Evolutionary conservation across 345 rosid genomes (phyloP), one percentile per base, ranked within the genome.

Genomic region (Ailanthus altissimus): DNA sequence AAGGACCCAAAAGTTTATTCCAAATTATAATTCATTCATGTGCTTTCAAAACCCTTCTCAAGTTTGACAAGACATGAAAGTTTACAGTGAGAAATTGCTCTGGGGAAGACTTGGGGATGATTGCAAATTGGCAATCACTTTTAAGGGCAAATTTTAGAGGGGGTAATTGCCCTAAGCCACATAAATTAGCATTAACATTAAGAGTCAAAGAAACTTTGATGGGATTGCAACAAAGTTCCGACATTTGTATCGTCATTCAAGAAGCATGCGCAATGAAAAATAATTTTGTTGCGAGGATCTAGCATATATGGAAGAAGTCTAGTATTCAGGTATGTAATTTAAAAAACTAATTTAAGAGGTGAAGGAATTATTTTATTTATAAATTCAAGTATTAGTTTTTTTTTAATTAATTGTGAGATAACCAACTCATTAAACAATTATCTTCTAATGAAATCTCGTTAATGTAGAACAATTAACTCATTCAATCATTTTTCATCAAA

Each of bases 191-290:
- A 3, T 73, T 60, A 25, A 16, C 3, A 3, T 73, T 60, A 25
- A 16, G 45, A 57, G 77, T 66, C 79, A 67, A 75, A 40, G 42
- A 62, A 28, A 53, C 56, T 36, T 43, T 78, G 5, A 7, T 67
- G 69, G 43, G 75, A 78, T 85, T 63, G 65, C 61, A 82, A 56
- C 79, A 81, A 67, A 79, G 76, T 67, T 81, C 79, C 79, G 84
- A 81, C 85, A 80, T 82, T 76, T 73, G 60, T 82, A 72, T 81
- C 88, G 82, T 66, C 77, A 53, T 86, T 82, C 54, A 81, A 23
- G 68, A 68, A 76, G 86, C 92, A 89, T 77, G 92, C 86, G 89
- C 77, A 73, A 36, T 78, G 70, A 76, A 63, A 67, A 62, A 14
- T 47, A n/a, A n/a, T n/a, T n/a, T n/a, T n/a, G n/a, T n/a, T n/a